Percentiles rank a stretch among this genome's conserved stretches.
Evolutionary conservation across 306 rosid genomes (phyloP).

Genomic region (Ziziphus jujuba): DNA sequence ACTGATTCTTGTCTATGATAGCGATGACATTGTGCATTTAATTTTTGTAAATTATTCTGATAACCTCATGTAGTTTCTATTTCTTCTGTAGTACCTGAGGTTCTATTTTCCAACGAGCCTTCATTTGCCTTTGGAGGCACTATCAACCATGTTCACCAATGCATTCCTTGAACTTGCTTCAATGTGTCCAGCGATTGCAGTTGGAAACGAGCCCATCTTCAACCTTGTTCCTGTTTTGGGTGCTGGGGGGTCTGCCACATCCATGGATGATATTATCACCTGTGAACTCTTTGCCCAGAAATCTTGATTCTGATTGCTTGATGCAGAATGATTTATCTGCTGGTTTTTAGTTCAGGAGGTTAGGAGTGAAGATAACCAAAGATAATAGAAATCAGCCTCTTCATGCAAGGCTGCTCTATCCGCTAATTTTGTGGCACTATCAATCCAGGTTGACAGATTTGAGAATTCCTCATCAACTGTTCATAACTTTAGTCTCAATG

Average conservation of each 20-base stretch:
- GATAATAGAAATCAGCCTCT: no score
- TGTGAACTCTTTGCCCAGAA: slow-evolving; percentile 77
- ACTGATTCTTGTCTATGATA: slow-evolving; percentile 2
- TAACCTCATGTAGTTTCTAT: slow-evolving; percentile 18
- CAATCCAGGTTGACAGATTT: no score
- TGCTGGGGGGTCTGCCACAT: slow-evolving; percentile 61
- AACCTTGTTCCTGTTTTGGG: slow-evolving; percentile 86
- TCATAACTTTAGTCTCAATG: no score
- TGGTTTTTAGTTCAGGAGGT: not conserved
- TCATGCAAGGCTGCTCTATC: no score
- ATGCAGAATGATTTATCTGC: slow-evolving; percentile 1
- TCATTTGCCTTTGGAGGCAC: slow-evolving; percentile 45
- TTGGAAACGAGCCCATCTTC: slow-evolving; percentile 60
- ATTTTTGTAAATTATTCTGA: slow-evolving; percentile 1
- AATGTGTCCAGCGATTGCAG: slow-evolving; percentile 32
- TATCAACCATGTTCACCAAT: slow-evolving; percentile 47
- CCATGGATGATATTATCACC: slow-evolving; percentile 63
- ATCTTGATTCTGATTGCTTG: slow-evolving; percentile 35
- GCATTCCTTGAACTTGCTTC: slow-evolving; percentile 60
- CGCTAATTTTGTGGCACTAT: no score
- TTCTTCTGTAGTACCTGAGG: slow-evolving; percentile 64
- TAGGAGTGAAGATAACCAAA: not conserved
- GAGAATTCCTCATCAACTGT: no score
- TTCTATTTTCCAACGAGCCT: slow-evolving; percentile 63
- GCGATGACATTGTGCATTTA: not conserved